Percentiles rank a stretch among this genome's conserved stretches.
Evolutionary conservation across 768 basidiomycete genomes (phyloP).

Genomic region (Scleroderma citrinum): DNA sequence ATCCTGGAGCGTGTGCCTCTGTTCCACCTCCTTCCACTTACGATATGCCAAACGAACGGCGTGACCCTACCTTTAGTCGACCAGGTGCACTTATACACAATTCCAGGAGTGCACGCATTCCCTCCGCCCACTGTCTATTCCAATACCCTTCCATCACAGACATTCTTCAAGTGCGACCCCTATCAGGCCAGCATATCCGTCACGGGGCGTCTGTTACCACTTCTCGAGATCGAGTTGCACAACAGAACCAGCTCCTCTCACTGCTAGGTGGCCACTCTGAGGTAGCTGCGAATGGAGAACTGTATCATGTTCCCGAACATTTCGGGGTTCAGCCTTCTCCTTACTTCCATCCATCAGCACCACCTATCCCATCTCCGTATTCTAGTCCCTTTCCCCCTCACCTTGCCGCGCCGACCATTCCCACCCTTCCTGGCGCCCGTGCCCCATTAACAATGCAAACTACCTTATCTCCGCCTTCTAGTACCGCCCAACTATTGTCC

Average conservation of each 20-base stretch:
- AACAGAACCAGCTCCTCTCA: conserved; percentile 14
- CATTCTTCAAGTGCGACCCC: conserved; percentile 42
- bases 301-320: conserved; percentile 5
- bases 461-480: conserved; percentile 9
- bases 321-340: conserved; percentile 13
- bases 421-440: conserved; percentile 4
- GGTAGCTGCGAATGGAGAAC: conserved; percentile 1
- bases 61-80: conserved; percentile 23
- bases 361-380: background rate
- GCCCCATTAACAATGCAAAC: conserved; percentile 7
- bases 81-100: conserved; percentile 5
- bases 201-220: conserved; percentile 14
- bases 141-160: conserved; percentile 13
- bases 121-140: conserved; percentile 1
- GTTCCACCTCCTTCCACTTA: conserved; percentile 22
- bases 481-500: conserved; percentile 29
- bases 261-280: conserved; percentile 5
- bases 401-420: conserved; percentile 6
- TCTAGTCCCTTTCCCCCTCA: conserved; percentile 12
- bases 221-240: conserved; percentile 6
- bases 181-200: conserved; percentile 41
- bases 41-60: conserved; percentile 14
- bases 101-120: conserved; percentile 4
- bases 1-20: conserved; percentile 21
- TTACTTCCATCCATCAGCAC: conserved; percentile 9